A percentile compares a stretch with the other conserved stretches of the same genome.
phyloP scores from a whole-genome alignment of 495 filamentous ascomycete species.

The Aspergillus sparsus region DNA sequence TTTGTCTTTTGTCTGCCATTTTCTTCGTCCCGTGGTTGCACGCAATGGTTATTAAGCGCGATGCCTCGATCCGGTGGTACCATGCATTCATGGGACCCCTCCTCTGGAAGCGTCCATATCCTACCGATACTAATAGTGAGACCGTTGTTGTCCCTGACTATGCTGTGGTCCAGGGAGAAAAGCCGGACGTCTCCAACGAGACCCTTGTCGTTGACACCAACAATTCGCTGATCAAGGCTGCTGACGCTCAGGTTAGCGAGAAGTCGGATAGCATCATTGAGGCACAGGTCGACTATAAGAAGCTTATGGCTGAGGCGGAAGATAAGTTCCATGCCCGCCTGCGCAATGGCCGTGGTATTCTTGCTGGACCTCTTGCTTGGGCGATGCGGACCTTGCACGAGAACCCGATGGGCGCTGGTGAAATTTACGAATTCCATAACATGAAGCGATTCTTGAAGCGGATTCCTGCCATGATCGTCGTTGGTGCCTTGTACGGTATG shows the following conservation, averaged over 20 bases:
- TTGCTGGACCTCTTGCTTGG: constrained; percentile 74
- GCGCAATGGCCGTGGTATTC: constrained; percentile 55
- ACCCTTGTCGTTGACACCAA: constrained; percentile 28
- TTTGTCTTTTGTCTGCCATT: constrained; percentile 51
- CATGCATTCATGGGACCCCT: constrained; percentile 54
- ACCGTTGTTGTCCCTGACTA: constrained; percentile 52
- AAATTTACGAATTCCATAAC: constrained; percentile 68
- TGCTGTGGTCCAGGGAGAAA: constrained; percentile 44
- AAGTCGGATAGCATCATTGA: constrained; percentile 47
- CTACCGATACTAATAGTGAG: constrained; percentile 41
- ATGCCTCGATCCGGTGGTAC: constrained; percentile 55
- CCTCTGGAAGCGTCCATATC: constrained; percentile 49
- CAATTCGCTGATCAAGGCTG: constrained; percentile 28
- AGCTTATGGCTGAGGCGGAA: constrained; percentile 54
- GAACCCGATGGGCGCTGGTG: constrained; percentile 65
- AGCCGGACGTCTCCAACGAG: constrained; percentile 32
- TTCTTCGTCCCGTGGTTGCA: constrained; percentile 63
- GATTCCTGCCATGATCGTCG: constrained; percentile 58
- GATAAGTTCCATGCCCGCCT: constrained; percentile 55
- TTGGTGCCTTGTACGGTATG: constrained; percentile 61
- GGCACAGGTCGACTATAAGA: constrained; percentile 53
- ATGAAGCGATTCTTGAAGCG: constrained; percentile 58
- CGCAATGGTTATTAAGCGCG: constrained; percentile 56
- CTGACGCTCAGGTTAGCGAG: constrained; percentile 38
- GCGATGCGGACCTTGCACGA: constrained; percentile 69